Conservation (phyloP, 768 basidiomycete species). For the Porpolomopsis calyptriformis region DNA sequence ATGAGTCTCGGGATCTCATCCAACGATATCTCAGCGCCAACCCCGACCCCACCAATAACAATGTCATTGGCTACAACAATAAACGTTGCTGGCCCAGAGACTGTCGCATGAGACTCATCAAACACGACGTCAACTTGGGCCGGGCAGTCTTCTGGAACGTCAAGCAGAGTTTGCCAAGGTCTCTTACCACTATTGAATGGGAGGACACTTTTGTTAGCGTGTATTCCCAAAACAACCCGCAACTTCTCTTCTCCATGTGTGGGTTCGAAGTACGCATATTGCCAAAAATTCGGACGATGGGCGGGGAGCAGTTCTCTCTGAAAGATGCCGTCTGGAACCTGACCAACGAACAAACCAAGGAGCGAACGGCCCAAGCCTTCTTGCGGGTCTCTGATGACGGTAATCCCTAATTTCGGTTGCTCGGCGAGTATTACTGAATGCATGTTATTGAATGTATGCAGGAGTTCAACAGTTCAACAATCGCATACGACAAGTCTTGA, state of each 20-base stretch:
- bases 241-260: conserved; percentile 95
- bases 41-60: conserved; percentile 98
- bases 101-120: conserved; percentile 97
- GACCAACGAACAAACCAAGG: conserved; percentile 94
- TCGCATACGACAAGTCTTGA: conserved; percentile 88
- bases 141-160: conserved; percentile 99
- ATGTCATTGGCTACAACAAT: conserved; percentile 98
- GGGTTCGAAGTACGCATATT: conserved; percentile 98
- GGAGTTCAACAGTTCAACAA: conserved; percentile 97
- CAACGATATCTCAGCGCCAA: conserved; percentile 96
- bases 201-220: conserved; percentile 97
- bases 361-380: conserved; percentile 96
- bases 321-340: conserved; percentile 96
- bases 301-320: conserved; percentile 93
- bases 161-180: conserved; percentile 90
- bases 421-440: conserved; percentile 5
- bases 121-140: conserved; percentile 98
- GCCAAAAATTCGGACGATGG: conserved; percentile 90
- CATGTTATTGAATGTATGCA: conserved; percentile 15
- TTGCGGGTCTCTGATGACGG: conserved; percentile 95
- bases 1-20: conserved; percentile 94
- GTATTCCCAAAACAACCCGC: conserved; percentile 95
- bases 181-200: conserved; percentile 98
- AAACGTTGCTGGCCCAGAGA: conserved; percentile 99
- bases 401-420: too few relatives aligned